Percentiles rank a stretch among this genome's conserved stretches.
These are phyloP conservation scores for Corinectria fuckeliana DNA, from an alignment of 2,329 filamentous ascomycete genomes.

Conservation along the genomic window DNA sequence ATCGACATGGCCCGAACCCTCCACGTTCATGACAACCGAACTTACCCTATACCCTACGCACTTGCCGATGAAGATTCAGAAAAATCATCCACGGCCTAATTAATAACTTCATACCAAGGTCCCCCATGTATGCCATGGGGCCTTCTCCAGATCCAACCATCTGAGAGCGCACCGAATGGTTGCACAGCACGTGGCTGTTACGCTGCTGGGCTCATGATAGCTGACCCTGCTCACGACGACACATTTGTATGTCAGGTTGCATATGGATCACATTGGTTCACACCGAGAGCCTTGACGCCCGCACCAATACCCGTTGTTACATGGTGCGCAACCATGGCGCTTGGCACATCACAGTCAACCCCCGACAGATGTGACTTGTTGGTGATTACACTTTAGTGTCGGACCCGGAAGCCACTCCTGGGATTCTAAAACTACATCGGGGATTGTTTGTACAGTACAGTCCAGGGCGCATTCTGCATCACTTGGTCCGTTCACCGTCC, in stretches of 20 bases:
- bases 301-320: constrained; percentile 2
- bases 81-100: constrained; percentile 13
- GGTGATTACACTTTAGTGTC: constrained; percentile 19
- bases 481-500: constrained; percentile 21
- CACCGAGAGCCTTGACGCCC: not conserved
- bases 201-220: constrained; percentile 1
- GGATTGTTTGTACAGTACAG: constrained; percentile 39
- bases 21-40: not conserved
- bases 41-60: constrained; percentile 14
- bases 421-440: constrained; percentile 39
- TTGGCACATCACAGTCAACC: constrained; percentile 2
- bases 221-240: not conserved
- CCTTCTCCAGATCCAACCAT: constrained; percentile 15
- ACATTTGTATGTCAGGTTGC: not conserved
- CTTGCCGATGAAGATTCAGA: not conserved
- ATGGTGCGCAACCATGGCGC: not conserved
- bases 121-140: constrained; percentile 25
- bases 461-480: constrained; percentile 19
- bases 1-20: constrained; percentile 4
- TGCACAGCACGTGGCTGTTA: constrained; percentile 13
- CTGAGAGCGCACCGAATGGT: constrained; percentile 1
- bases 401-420: constrained; percentile 21
- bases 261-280: not conserved
- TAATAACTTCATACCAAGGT: constrained; percentile 23
- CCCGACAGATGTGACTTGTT: constrained; percentile 13